Evolutionary conservation across 768 basidiomycete species (phyloP).

Genomic region (Russula ochroleuca): DNA sequence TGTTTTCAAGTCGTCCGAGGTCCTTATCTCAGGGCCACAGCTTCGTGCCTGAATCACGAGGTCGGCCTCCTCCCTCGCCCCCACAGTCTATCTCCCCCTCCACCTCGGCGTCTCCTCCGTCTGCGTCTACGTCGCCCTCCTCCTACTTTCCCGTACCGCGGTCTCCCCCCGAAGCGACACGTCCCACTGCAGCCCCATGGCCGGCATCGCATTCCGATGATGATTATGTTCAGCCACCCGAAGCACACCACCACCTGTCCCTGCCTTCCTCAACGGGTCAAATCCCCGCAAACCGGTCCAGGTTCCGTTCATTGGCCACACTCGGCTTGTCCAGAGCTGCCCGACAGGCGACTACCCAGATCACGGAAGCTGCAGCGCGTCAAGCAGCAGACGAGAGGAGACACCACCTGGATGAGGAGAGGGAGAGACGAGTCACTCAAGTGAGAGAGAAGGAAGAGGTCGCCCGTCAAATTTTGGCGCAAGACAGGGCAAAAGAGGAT

Average conservation of each 20-base stretch:
- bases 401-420: neutral
- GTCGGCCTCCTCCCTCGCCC: neutral
- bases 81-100: neutral
- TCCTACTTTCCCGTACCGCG: neutral
- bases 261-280: neutral
- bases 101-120: neutral
- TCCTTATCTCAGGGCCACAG: neutral
- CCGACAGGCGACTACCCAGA: neutral
- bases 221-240: neutral
- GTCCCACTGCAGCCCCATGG: neutral
- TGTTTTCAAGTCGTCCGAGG: neutral
- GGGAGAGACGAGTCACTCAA: neutral
- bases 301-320: neutral
- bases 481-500: neutral
- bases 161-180: neutral
- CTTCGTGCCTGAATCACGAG: neutral
- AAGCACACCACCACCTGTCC: neutral
- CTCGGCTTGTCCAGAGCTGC: slow-evolving; percentile 1
- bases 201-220: neutral
- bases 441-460: neutral
- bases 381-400: neutral
- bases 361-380: neutral
- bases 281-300: neutral
- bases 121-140: neutral
- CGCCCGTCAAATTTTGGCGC: neutral